phyloP scores from a whole-genome alignment of 768 basidiomycete genomes.

The Mycena galericulata region DNA sequence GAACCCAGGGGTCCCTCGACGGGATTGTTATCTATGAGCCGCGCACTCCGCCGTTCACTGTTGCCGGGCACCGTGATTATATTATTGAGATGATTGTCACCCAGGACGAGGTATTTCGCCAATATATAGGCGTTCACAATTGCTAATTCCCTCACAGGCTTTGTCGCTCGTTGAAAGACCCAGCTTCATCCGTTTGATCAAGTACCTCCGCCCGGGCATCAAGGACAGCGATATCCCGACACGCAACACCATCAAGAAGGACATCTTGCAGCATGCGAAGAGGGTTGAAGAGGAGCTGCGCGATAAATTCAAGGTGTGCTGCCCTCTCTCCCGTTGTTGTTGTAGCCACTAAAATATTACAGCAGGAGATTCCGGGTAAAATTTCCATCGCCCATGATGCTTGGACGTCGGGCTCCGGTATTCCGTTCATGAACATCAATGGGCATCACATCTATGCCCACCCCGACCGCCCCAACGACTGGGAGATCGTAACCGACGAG shows the following conservation, averaged over 20 bases:
- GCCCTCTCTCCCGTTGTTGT: background rate
- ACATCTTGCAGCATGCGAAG: background rate
- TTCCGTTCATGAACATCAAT: slow-evolving; percentile 33
- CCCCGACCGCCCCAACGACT: slow-evolving; percentile 21
- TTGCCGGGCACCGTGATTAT: background rate
- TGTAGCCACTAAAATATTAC: background rate
- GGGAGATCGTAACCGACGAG: slow-evolving; percentile 26
- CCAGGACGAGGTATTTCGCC: background rate
- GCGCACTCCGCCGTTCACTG: background rate
- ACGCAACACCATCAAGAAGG: slow-evolving; percentile 1
- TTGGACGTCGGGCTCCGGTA: slow-evolving; percentile 30
- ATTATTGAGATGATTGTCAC: slow-evolving; percentile 2
- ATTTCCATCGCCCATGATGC: slow-evolving; percentile 33
- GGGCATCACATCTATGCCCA: slow-evolving; percentile 28
- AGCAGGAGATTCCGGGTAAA: background rate
- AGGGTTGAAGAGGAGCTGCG: background rate
- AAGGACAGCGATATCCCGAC: slow-evolving; percentile 3
- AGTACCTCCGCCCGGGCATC: background rate
- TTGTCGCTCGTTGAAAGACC: background rate
- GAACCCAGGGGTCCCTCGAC: background rate
- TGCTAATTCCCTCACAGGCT: too few species aligned
- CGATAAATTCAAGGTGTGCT: background rate
- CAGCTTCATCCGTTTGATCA: background rate
- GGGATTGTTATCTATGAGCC: background rate
- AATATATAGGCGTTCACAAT: background rate